Evolutionary conservation across 176 grass and related monocot genomes (phyloP).

Genomic region (Juncus inflexus): DNA sequence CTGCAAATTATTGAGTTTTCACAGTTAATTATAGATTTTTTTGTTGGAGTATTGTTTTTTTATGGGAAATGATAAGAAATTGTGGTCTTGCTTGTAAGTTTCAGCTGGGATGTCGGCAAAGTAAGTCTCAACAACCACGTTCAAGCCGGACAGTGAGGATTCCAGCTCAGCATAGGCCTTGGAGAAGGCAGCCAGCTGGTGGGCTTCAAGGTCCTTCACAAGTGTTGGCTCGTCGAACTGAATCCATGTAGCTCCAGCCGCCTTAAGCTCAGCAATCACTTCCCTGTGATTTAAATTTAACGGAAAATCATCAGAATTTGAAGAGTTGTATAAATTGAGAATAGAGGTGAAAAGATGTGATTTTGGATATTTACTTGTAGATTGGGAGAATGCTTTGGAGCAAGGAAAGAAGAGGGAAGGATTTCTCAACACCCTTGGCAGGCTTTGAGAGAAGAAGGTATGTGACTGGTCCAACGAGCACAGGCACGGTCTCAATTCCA

Average conservation of each 20-base stretch:
- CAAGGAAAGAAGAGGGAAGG: conserved; percentile 80
- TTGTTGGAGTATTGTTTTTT: neutral
- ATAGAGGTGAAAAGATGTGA: neutral
- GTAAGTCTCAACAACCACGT: conserved; percentile 93
- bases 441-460: conserved; percentile 91
- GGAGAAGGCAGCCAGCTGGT: conserved; percentile 76
- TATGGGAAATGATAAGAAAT: too few species aligned
- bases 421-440: conserved; percentile 95
- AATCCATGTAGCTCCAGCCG: conserved; percentile 87
- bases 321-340: conserved; percentile 14
- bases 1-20: conserved; percentile 27
- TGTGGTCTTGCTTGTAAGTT: conserved; percentile 62
- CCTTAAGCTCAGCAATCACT: conserved; percentile 82
- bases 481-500: conserved; percentile 76
- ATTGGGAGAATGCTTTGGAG: conserved; percentile 70
- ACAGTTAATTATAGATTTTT: neutral
- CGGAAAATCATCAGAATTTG: conserved; percentile 23
- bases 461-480: conserved; percentile 85
- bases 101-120: conserved; percentile 90
- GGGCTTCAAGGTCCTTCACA: conserved; percentile 69
- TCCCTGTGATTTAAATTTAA: conserved; percentile 48
- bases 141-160: conserved; percentile 64
- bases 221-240: conserved; percentile 97
- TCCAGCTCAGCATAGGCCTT: conserved; percentile 59
- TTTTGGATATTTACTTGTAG: conserved; percentile 66